Evolutionary conservation across 139 green algal species (phyloP).

Genomic region (Choricystis sp.): DNA sequence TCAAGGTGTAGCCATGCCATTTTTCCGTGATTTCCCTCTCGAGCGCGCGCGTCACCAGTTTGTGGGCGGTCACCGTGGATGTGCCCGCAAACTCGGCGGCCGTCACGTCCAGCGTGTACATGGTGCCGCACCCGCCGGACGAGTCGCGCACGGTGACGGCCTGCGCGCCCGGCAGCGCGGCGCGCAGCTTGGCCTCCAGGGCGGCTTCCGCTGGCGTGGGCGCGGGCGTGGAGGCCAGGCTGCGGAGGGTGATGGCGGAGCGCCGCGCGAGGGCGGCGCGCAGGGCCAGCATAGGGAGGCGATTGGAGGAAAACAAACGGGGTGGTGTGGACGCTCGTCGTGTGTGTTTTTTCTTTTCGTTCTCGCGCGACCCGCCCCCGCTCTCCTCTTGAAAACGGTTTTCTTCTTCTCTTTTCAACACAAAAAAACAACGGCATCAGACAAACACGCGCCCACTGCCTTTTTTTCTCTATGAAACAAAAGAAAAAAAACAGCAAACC

Average conservation of each 20-base stretch:
- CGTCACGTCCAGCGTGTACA: neutral
- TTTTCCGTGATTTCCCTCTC: neutral
- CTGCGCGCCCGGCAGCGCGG: neutral
- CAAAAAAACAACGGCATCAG: too few species aligned
- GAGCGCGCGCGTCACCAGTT: neutral
- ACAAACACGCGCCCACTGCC: too few species aligned
- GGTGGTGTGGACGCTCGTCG: too few species aligned
- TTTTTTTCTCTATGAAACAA: too few species aligned
- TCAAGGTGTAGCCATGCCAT: neutral
- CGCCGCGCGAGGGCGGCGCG: too few species aligned
- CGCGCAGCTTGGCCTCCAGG: neutral
- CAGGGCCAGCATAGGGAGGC: neutral
- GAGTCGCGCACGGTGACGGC: neutral
- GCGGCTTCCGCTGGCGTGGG: too few species aligned
- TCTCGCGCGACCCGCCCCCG: too few species aligned
- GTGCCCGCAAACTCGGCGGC: neutral
- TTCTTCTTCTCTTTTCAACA: neutral
- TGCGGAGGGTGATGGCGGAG: neutral
- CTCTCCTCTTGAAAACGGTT: too few species aligned
- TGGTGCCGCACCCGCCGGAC: neutral
- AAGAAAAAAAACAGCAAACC: too few species aligned
- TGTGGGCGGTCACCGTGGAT: neutral
- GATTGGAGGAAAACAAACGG: too few species aligned
- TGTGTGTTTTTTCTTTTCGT: neutral
- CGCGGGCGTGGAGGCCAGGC: neutral